Base-by-base conservation (phyloP, 495 filamentous ascomycete genomes). In the Corynascus novoguineensis region DNA sequence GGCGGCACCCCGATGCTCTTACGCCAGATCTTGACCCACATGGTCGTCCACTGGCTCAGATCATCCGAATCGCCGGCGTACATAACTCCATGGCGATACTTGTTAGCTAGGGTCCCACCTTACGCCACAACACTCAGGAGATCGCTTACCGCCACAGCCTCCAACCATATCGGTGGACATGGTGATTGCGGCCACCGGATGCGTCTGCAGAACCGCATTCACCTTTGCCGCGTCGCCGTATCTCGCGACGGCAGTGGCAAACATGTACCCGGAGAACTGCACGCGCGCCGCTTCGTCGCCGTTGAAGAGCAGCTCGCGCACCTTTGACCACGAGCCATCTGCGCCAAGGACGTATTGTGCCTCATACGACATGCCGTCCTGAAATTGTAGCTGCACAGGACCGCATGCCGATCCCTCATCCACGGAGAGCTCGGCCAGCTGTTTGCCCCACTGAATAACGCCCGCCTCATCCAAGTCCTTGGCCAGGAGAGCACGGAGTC, bases 381-480 rank as follows among this genome's bases (percentile, higher is more conserved):
- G 84, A 77, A 90, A 92, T 65, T 81, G 79, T 40, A 79, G 81
- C 34, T 78, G 81, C 32, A 88, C 73, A 61, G 83, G 79, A 54
- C 50, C 50, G 8, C 22, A 15, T n/a, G 1, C 37, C 37, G 37
- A 24, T 25, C 65, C 81, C 66, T 81, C 83, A 78, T 22, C 72
- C 21, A 64, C 64, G 19, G 15, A 21, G 14, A 70, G 14, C 15
- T 38, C 49, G 19, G 61, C 63, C 35, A 75, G 56, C 11, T 32
- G 41, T 53, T 68, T 71, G 21, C 62, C 63, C 50, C 60, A 72
- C 1, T 53, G 34, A 8, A 75, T 64, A n/a, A 25, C 17, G 5
- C 41, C 46, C 25, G 15, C 42, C 7, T 28, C 32, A 29, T 73
- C 69, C 0, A 69, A 17, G 11, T 55, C 70, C n/a, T 64, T 53